phyloP scores from a whole-genome alignment of 192 early-diverging fungal species.

The Podila epigama region DNA sequence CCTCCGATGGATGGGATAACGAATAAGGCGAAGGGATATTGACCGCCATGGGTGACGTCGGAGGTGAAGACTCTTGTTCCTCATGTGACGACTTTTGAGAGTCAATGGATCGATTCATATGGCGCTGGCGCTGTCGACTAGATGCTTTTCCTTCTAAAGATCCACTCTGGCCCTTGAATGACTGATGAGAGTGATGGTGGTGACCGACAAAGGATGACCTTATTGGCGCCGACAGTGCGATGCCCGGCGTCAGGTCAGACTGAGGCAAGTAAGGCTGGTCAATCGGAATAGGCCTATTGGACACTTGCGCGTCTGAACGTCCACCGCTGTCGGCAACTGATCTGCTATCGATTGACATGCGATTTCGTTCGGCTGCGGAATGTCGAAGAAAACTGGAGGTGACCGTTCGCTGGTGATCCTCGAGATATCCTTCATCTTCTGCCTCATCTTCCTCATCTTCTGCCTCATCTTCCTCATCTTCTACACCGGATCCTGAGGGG shows the following conservation, averaged over 20 bases:
- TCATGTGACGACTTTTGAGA: conserved; percentile 35
- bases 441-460: too few relatives aligned
- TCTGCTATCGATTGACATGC: conserved; percentile 27
- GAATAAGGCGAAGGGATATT: conserved; percentile 37
- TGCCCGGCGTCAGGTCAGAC: background rate
- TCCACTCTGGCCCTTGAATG: conserved; percentile 3
- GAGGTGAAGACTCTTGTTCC: conserved; percentile 45
- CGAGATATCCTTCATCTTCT: conserved; percentile 32
- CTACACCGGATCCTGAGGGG: conserved; percentile 26
- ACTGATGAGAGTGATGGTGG: conserved; percentile 15
- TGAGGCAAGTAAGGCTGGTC: conserved; percentile 8
- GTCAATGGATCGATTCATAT: conserved; percentile 27
- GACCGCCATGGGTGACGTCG: conserved; percentile 24
- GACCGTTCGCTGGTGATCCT: conserved; percentile 25
- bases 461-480: too few relatives aligned
- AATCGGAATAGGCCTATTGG: conserved; percentile 16
- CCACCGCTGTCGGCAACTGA: background rate
- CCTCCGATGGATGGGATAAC: conserved; percentile 25
- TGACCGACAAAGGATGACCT: conserved; percentile 18
- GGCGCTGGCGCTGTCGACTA: conserved; percentile 18
- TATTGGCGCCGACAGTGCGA: conserved; percentile 20
- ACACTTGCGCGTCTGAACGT: background rate
- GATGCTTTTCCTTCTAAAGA: conserved; percentile 10
- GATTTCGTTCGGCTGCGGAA: background rate
- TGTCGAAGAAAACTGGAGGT: conserved; percentile 9